Base-by-base conservation (phyloP, 495 filamentous ascomycete genomes). In the Cudoniella acicularis region DNA sequence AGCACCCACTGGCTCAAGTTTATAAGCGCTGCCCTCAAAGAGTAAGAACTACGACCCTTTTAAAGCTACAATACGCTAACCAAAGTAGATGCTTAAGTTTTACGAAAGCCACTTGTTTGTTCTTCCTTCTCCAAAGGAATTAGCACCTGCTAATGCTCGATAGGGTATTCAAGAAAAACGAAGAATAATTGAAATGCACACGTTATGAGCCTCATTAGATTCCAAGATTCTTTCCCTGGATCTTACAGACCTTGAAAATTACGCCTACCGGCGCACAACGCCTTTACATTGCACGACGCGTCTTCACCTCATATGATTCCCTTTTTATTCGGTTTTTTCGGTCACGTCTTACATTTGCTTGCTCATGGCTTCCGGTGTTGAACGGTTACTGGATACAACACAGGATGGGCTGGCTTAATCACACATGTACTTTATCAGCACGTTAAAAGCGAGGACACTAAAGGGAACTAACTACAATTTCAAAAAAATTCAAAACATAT, bases 21-120 rank as follows among this genome's bases (percentile, higher is more conserved):
- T 85, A 86, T 60, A 72, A 77, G 26, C 73, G 80, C 20, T 85
- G 83, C 56, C 83, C 83, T 0, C 83, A 86, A 54, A 83, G 78
- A 74, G 82, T 85, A 67, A 40, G n/a, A 51, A 26, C 17, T 46
- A 13, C 42, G 21, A n/a, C 23, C 27, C 55, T 30, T 10, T 27
- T 2, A 47, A 2, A 11, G 49, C 24, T 23, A 36, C 22, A 13
- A 52, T 36, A 41, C 43, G 17, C 23, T 56, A 46, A 69, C 42
- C 27, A 23, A 10, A 61, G 0, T 47, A 84, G 82, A 85, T 85
- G 81, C 68, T 86, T 0, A 76, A 74, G 52, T 86, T 84, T 52
- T 86, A 85, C 62, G 82, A 86, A 58, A 75, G 73, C 2, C 82
- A 85, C 49, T 73, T 86, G 61, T 62, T 58, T 20, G 62, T 60